Evolutionary conservation across 2,329 filamentous ascomycete genomes (phyloP).

Genomic region (Xylaria sp.): DNA sequence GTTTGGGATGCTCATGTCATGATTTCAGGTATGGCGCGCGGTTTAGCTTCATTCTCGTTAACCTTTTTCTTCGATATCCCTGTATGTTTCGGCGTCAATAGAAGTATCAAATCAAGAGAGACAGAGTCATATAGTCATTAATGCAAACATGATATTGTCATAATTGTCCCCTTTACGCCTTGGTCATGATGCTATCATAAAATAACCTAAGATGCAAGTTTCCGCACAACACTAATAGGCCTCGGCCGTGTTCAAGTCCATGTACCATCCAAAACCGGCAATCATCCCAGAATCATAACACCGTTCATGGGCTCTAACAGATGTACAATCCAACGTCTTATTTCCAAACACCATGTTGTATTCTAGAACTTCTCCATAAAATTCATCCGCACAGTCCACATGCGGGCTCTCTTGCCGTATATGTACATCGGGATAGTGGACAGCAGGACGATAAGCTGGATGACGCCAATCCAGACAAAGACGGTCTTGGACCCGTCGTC

Average conservation of each 20-base stretch:
- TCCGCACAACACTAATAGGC: constrained; percentile 3
- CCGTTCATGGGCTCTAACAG: background rate
- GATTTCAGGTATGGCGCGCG: too few relatives aligned
- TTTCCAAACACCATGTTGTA: background rate
- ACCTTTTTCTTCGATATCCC: too few relatives aligned
- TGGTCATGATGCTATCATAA: constrained; percentile 24
- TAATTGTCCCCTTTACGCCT: constrained; percentile 9
- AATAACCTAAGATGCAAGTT: constrained; percentile 1
- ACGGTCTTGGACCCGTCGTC: constrained; percentile 79
- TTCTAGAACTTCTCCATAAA: constrained; percentile 79
- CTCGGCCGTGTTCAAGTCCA: background rate
- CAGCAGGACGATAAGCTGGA: constrained; percentile 80
- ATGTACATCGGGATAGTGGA: constrained; percentile 93
- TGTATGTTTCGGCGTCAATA: background rate
- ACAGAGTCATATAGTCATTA: background rate
- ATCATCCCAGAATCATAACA: background rate
- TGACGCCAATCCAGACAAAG: constrained; percentile 84
- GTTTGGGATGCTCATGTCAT: too few relatives aligned
- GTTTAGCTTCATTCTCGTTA: too few relatives aligned
- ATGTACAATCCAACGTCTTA: background rate
- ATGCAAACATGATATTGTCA: background rate
- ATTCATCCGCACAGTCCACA: constrained; percentile 92
- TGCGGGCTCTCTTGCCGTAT: constrained; percentile 87
- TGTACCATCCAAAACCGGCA: constrained; percentile 8
- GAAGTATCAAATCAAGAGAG: background rate